Base-by-base conservation (phyloP, 2,329 filamentous ascomycete genomes). In the Fusarium xylarioides region DNA sequence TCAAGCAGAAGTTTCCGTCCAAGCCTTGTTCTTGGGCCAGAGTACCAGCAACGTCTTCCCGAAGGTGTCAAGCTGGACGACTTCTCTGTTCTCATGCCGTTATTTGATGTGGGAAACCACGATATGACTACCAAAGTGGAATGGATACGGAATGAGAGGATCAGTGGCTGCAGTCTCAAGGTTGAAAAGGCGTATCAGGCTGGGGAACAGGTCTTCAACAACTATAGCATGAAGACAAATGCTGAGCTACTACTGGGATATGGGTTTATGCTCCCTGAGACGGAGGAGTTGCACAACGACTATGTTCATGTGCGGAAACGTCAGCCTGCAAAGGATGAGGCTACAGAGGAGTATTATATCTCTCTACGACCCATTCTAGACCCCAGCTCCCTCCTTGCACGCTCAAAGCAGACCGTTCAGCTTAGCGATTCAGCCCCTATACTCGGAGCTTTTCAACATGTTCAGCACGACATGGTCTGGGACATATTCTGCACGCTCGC, bases 171-270 rank as follows among this genome's bases (percentile, higher is more conserved):
- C 66, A 80, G 78, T 14, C 82, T 91, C 15, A 77, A 80, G 21
- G 83, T 85, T 14, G 79, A 77, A 23, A 82, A 83, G 62, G 68
- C 74, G 3, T 86, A 91, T 74, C 54, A 71, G 9, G 81, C 88
- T 0, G 89, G 90, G 1, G 80, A 88, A 35, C 88, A 90, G 73
- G 80, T 90, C 30, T 91, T 86, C 76, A 93, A 93, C 82, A 94
- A 93, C 79, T 95, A 95, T 77, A 92, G 92, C 35, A 80, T 84
- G 77, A 93, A 93, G 80, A 93, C 91, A 11, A 95, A 94, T 76
- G 91, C 91, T 66, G 91, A 93, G 81, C 82, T 92, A 30, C 84
- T 92, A 2, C 82, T 92, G 4, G 90, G 87, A 0, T 92, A 92
- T 76, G 89, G 90, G 5, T 92, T 92, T 77, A 84, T 88, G 70